Base-by-base conservation (phyloP, 805 yeast genomes). In the Suhomyces vadensis region DNA sequence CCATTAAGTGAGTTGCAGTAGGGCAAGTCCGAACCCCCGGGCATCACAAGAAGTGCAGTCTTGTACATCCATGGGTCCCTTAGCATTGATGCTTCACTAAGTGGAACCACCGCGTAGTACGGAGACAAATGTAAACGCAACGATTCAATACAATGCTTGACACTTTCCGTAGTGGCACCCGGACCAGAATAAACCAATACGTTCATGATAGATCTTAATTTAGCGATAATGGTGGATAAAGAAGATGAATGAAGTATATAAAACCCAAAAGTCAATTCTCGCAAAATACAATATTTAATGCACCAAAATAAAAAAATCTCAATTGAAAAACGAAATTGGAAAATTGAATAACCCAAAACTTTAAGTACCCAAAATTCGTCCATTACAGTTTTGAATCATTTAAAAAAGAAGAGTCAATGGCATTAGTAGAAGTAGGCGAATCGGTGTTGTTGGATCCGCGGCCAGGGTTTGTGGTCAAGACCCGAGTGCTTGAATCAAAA, bases 21-120 rank as follows among this genome's bases (percentile, higher is more conserved):
- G 0, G 97, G 97, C 40, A 89, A 67, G 60, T 94, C 99, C 0
- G 98, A 97, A 6, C 99, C 99, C 3, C 99, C 99, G 0, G 99
- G 99, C 21, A 94, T 63, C 1, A 90, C 96, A 35, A 94, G 59
- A 50, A 87, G 69, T 0, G 95, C 71, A 0, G 97, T 87, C 56
- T 87, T 87, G 6, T 78, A 56, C 50, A 77, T 75, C 99, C 99
- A 94, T 0, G 99, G 97, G 56, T 94, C 97, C 19, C 79, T 75
- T 41, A 77, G 64, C 14, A 94, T 58, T 0, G 85, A 78, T 11
- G 67, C 62, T 13, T 86, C 81, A 24, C 81, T 79, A 1, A 88
- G 84, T 1, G 86, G 75, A 14, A 81, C 71, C 3, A 94, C 97
- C 0, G 96, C 95, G 63, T 94, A 94, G 63, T 83, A 74, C 0